Conservation (phyloP, 306 rosid genomes). For the Crataegus laevigata region DNA sequence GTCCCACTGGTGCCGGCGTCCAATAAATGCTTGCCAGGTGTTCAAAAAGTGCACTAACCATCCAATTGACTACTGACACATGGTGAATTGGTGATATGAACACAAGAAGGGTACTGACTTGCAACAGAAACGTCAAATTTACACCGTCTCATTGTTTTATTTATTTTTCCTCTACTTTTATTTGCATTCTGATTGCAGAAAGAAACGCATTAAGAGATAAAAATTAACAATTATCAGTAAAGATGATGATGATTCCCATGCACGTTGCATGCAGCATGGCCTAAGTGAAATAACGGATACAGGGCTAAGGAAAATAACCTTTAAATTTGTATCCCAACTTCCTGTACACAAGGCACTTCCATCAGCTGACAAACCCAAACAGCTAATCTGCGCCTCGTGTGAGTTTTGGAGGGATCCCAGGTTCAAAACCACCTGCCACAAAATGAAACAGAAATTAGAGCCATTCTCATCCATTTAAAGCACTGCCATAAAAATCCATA, state of each 20-base stretch:
- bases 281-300: not conserved
- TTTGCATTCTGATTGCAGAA: not conserved
- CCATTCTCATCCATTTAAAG: not conserved
- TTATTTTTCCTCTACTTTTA: not conserved
- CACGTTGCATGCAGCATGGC: not conserved
- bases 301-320: slow-evolving; percentile 48
- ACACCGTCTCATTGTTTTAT: not conserved
- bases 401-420: slow-evolving; percentile 87
- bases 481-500: not conserved
- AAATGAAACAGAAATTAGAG: slow-evolving; percentile 6
- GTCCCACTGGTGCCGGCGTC: not conserved
- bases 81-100: not conserved
- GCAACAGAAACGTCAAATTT: not conserved
- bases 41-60: not conserved
- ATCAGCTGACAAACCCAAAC: slow-evolving; percentile 96
- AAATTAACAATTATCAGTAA: not conserved
- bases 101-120: not conserved
- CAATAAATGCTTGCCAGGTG: not conserved
- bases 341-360: slow-evolving; percentile 99
- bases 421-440: slow-evolving; percentile 72
- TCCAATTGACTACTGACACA: not conserved
- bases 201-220: not conserved
- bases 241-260: not conserved
- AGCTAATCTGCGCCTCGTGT: slow-evolving; percentile 67
- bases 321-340: slow-evolving; percentile 91